These are phyloP conservation scores for Melanogaster broomeanus DNA, from an alignment of 768 basidiomycete genomes.

Conservation along the genomic window DNA sequence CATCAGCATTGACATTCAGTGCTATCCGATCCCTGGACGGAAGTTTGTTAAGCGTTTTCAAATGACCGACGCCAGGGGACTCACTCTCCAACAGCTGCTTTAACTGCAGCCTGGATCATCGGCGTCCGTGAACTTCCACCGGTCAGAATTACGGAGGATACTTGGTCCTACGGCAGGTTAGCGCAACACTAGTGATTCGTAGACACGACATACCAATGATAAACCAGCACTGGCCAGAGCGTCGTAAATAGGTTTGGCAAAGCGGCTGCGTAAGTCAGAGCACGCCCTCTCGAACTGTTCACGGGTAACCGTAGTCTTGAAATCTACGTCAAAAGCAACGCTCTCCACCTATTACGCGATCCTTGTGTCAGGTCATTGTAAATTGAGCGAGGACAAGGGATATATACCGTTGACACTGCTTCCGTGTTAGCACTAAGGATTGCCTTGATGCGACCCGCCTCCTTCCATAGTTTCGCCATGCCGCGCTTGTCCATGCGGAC, in stretches of 20 bases:
- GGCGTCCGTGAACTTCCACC: slow-evolving; percentile 91
- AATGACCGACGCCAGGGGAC: slow-evolving; percentile 27
- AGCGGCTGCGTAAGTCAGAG: slow-evolving; percentile 61
- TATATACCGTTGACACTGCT: slow-evolving; percentile 64
- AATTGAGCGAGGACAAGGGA: background rate
- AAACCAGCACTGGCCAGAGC: slow-evolving; percentile 70
- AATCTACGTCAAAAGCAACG: slow-evolving; percentile 88
- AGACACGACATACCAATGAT: slow-evolving; percentile 50
- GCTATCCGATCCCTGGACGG: slow-evolving; percentile 74
- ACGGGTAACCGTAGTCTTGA: slow-evolving; percentile 75
- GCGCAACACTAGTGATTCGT: background rate
- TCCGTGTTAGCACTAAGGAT: slow-evolving; percentile 93
- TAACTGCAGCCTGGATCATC: slow-evolving; percentile 86
- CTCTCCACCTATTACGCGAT: slow-evolving; percentile 71
- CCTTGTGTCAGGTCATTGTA: background rate
- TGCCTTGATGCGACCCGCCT: slow-evolving; percentile 87
- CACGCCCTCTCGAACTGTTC: slow-evolving; percentile 77
- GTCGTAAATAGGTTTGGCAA: slow-evolving; percentile 71
- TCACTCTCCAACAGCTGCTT: slow-evolving; percentile 74
- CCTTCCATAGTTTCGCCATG: slow-evolving; percentile 94
- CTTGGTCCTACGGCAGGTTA: slow-evolving; percentile 56
- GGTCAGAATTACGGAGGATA: slow-evolving; percentile 89
- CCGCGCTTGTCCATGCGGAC: slow-evolving; percentile 76
- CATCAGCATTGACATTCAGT: slow-evolving; percentile 95
- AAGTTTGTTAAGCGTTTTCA: background rate